Evolutionary conservation across 768 basidiomycete species (phyloP).

Genomic region (Rhodotorula diobovata): DNA sequence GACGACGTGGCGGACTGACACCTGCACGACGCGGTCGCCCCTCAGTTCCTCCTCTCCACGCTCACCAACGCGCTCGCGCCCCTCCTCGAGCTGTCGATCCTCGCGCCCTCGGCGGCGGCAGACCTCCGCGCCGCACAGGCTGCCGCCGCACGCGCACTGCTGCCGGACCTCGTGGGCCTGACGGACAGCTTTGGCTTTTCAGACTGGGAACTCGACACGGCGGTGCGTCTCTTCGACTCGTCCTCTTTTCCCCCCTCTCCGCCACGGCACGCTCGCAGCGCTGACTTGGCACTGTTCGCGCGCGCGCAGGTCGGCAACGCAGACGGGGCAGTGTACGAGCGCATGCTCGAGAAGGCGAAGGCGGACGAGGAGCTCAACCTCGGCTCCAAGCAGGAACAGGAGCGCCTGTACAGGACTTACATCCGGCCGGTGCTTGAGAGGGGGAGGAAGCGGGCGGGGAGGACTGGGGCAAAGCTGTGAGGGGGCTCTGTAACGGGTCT

Average conservation of each 20-base stretch:
- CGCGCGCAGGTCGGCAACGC: constrained; percentile 61
- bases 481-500: too few relatives aligned
- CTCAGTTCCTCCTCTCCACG: constrained; percentile 60
- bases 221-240: constrained; percentile 21
- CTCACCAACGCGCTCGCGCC: constrained; percentile 59
- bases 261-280: background rate
- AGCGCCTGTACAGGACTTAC: constrained; percentile 16
- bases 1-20: background rate
- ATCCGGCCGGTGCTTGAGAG: constrained; percentile 23
- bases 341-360: constrained; percentile 58
- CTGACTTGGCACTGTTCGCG: background rate
- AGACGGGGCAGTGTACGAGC: constrained; percentile 64
- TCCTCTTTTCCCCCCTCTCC: too few relatives aligned
- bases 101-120: constrained; percentile 41
- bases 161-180: constrained; percentile 64
- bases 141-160: constrained; percentile 43
- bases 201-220: constrained; percentile 72
- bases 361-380: constrained; percentile 30
- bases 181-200: constrained; percentile 69
- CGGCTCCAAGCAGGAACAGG: constrained; percentile 5
- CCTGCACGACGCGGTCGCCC: background rate
- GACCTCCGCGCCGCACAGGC: background rate
- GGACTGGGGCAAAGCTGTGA: background rate
- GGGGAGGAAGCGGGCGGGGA: background rate
- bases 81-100: constrained; percentile 57